phyloP scores from a whole-genome alignment of 768 basidiomycete genomes.

The Mycena polygramma region DNA sequence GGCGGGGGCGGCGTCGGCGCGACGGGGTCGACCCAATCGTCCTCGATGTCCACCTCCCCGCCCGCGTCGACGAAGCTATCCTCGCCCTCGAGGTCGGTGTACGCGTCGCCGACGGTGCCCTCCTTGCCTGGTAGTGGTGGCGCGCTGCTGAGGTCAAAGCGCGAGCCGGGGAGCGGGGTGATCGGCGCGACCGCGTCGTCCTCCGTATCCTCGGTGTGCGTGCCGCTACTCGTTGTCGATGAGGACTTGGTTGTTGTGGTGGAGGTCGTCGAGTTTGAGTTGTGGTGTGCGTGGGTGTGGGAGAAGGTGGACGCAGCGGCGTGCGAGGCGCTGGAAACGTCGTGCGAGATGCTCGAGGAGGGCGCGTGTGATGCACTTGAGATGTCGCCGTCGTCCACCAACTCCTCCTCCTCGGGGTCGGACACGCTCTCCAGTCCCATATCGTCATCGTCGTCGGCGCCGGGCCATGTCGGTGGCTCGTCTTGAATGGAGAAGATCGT shows the following conservation, averaged over 20 bases:
- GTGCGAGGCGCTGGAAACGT: neutral
- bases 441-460: slow-evolving; percentile 17
- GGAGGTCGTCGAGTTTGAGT: neutral
- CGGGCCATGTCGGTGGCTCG: slow-evolving; percentile 8
- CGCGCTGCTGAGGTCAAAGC: slow-evolving; percentile 3
- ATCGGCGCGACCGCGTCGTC: neutral
- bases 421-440: slow-evolving; percentile 5
- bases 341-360: neutral
- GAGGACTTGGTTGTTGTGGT: neutral
- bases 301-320: neutral
- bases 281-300: neutral
- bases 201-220: neutral
- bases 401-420: neutral
- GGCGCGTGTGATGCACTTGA: neutral
- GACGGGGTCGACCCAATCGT: neutral
- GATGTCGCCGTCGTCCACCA: neutral
- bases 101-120: neutral
- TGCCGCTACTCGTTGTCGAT: neutral
- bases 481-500: slow-evolving; percentile 1
- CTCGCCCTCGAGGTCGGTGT: neutral
- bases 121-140: neutral
- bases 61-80: neutral
- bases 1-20: no score
- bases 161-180: neutral
- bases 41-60: neutral